phyloP scores from a whole-genome alignment of 2,329 filamentous ascomycete genomes.

The Zasmidium cellare region DNA sequence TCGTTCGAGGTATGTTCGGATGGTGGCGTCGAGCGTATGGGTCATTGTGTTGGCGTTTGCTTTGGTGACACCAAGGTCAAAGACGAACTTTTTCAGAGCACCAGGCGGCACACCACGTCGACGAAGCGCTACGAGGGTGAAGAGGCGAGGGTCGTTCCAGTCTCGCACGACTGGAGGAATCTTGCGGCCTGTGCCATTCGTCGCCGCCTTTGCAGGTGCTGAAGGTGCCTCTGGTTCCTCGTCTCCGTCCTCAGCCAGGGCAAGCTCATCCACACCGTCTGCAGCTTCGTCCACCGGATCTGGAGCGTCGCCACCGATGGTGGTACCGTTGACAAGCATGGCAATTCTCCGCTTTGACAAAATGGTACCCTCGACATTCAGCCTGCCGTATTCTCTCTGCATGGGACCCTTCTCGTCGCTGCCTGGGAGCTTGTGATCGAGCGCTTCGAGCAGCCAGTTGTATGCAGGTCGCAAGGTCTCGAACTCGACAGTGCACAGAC shows the following conservation, averaged over 20 bases:
- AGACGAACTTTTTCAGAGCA: conserved; percentile 85
- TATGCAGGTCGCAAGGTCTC: conserved; percentile 82
- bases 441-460: conserved; percentile 80
- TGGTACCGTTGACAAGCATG: conserved; percentile 70
- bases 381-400: conserved; percentile 82
- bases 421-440: conserved; percentile 74
- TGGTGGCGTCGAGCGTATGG: conserved; percentile 77
- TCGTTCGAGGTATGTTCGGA: conserved; percentile 82
- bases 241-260: conserved; percentile 44
- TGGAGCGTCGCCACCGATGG: conserved; percentile 29
- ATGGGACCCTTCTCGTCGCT: conserved; percentile 63
- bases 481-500: conserved; percentile 91
- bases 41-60: conserved; percentile 77
- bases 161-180: conserved; percentile 65
- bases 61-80: conserved; percentile 88
- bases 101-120: conserved; percentile 84
- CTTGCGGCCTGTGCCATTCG: conserved; percentile 24
- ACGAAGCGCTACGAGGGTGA: conserved; percentile 80
- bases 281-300: conserved; percentile 29
- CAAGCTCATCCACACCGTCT: conserved; percentile 39
- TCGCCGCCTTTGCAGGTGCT: conserved; percentile 23
- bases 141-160: conserved; percentile 90
- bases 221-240: conserved; percentile 32
- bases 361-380: conserved; percentile 81
- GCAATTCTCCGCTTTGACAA: conserved; percentile 83